Percentiles rank a stretch among this genome's conserved stretches.
phyloP scores from a whole-genome alignment of 352 stramenopile genomes.

The Pythium phragmiticola region DNA sequence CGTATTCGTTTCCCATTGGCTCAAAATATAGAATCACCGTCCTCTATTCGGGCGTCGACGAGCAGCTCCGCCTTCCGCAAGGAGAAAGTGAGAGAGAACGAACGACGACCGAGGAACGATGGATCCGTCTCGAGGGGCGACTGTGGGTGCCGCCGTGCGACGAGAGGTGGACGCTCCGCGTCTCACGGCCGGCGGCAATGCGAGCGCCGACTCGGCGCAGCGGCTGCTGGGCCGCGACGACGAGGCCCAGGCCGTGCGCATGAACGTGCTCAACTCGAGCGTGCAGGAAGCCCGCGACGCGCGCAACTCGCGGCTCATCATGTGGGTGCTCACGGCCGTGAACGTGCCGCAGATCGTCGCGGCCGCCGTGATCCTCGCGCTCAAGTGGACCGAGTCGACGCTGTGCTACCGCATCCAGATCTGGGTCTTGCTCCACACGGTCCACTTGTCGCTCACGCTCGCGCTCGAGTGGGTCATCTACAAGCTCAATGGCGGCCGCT shows the following conservation, averaged over 20 bases:
- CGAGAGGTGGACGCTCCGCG: not conserved
- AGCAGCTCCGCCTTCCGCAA: not conserved
- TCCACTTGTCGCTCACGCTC: slow-evolving; percentile 66
- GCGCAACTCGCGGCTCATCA: slow-evolving; percentile 77
- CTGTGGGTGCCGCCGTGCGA: not conserved
- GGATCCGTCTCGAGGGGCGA: slow-evolving; percentile 1
- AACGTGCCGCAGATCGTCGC: slow-evolving; percentile 76
- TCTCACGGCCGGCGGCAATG: not conserved
- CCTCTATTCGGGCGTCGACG: slow-evolving; percentile 1
- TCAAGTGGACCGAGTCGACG: slow-evolving; percentile 70
- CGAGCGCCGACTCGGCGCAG: slow-evolving; percentile 25
- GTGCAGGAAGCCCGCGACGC: slow-evolving; percentile 78
- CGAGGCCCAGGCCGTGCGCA: slow-evolving; percentile 75
- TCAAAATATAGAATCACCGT: slow-evolving; percentile 13
- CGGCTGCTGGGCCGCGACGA: slow-evolving; percentile 43
- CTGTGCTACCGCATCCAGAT: slow-evolving; percentile 83
- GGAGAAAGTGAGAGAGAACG: slow-evolving; percentile 5
- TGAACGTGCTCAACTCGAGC: slow-evolving; percentile 85
- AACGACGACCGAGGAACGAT: not conserved
- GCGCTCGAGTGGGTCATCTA: slow-evolving; percentile 77
- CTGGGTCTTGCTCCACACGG: slow-evolving; percentile 77
- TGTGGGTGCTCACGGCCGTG: slow-evolving; percentile 73
- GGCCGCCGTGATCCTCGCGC: slow-evolving; percentile 50
- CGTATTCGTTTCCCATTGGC: slow-evolving; percentile 6
- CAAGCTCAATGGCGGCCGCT: slow-evolving; percentile 58